Percentiles rank a stretch among this genome's conserved stretches.
These are phyloP conservation scores for Fremontodendron californicum DNA, from an alignment of 345 rosid species.

Conservation along the genomic window DNA sequence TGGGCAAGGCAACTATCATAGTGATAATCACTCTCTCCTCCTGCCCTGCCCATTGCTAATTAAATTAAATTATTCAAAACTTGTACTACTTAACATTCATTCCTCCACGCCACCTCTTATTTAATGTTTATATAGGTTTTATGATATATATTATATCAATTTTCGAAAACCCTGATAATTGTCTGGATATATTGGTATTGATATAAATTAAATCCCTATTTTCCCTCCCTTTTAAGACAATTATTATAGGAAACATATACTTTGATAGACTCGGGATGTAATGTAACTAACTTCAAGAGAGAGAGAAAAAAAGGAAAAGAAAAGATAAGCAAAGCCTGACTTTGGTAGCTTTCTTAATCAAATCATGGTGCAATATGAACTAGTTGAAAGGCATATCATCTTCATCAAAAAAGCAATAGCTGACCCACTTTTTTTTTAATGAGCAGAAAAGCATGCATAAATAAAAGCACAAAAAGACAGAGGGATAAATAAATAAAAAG, in stretches of 20 bases:
- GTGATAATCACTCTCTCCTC: not conserved
- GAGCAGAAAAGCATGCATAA: not conserved
- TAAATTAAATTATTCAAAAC: not conserved
- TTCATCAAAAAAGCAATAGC: not conserved
- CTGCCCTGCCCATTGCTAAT: not conserved
- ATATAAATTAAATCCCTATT: not conserved
- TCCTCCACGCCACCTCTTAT: too few species aligned
- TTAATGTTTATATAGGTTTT: too few species aligned
- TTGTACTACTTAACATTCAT: not conserved
- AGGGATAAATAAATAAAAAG: not conserved
- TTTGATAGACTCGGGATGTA: not conserved
- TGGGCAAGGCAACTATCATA: not conserved
- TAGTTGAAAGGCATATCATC: not conserved
- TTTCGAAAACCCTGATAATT: not conserved
- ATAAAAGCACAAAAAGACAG: not conserved
- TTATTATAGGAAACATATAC: not conserved
- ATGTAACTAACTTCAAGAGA: not conserved
- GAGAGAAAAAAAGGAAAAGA: not conserved
- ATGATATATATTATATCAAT: not conserved
- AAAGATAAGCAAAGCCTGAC: not conserved
- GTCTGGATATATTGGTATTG: not conserved
- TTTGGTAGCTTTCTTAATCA: constrained; percentile 6
- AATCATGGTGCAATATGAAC: not conserved
- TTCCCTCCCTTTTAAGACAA: not conserved
- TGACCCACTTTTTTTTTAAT: not conserved